These are phyloP conservation scores for Aspergillus campestris DNA, from an alignment of 495 filamentous ascomycete species.

Conservation along the genomic window DNA sequence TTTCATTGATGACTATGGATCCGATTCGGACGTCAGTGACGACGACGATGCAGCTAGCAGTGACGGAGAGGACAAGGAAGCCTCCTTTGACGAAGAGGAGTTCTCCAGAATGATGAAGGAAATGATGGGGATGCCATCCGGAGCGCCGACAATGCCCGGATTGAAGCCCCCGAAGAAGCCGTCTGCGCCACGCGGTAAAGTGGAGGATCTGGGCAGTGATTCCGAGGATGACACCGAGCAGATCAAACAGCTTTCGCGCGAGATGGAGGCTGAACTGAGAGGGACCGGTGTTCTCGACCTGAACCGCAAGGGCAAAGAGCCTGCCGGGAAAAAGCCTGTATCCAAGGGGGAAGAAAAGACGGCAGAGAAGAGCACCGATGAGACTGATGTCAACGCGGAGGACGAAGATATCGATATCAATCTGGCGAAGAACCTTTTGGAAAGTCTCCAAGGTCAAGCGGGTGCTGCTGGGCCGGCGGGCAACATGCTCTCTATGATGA, in stretches of 20 bases:
- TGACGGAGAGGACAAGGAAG: slow-evolving; percentile 64
- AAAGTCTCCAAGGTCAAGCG: slow-evolving; percentile 82
- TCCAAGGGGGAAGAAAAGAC: slow-evolving; percentile 2
- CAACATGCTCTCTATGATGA: slow-evolving; percentile 80
- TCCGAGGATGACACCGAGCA: slow-evolving; percentile 56
- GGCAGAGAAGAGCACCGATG: slow-evolving; percentile 9
- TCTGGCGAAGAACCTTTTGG: slow-evolving; percentile 82
- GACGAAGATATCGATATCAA: slow-evolving; percentile 76
- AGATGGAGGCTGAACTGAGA: slow-evolving; percentile 77
- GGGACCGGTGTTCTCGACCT: slow-evolving; percentile 66
- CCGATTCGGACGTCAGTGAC: slow-evolving; percentile 48
- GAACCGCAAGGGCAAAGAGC: slow-evolving; percentile 28
- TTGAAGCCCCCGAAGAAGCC: slow-evolving; percentile 12
- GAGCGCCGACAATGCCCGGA: slow-evolving; percentile 49
- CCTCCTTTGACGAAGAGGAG: slow-evolving; percentile 75
- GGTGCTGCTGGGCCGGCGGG: slow-evolving; percentile 78
- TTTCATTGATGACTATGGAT: slow-evolving; percentile 55
- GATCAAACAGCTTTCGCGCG: slow-evolving; percentile 60
- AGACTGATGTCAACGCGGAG: slow-evolving; percentile 27
- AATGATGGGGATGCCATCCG: slow-evolving; percentile 88
- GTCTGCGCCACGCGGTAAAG: slow-evolving; percentile 21
- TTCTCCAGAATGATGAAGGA: slow-evolving; percentile 85
- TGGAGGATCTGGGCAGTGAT: slow-evolving; percentile 41
- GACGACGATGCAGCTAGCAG: slow-evolving; percentile 45
- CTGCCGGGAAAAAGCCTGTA: slow-evolving; percentile 14